Conservation (phyloP, 2,329 filamentous ascomycete species). For the Paecilomyces niveus region DNA sequence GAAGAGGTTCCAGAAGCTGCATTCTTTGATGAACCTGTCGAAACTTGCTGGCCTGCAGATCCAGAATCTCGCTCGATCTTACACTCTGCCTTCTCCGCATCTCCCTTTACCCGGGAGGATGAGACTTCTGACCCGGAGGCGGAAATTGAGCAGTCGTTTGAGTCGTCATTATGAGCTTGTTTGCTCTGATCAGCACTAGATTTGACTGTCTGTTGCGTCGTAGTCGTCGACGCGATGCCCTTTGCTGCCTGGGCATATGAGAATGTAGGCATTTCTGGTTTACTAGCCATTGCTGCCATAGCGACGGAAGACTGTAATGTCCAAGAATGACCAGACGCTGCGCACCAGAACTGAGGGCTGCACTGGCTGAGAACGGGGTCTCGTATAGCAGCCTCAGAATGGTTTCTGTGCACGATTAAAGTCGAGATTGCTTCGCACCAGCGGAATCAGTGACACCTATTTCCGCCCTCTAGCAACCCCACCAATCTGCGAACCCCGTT, state of each 20-base stretch:
- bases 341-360: slow-evolving; percentile 9
- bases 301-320: slow-evolving; percentile 10
- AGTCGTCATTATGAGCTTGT: slow-evolving; percentile 23
- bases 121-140: slow-evolving; percentile 23
- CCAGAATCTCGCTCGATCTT: slow-evolving; percentile 28
- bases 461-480: slow-evolving; percentile 22
- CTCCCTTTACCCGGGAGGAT: slow-evolving; percentile 41
- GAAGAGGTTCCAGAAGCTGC: slow-evolving; percentile 41
- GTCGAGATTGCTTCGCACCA: slow-evolving; percentile 18
- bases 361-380: slow-evolving; percentile 1
- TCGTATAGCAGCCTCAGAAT: slow-evolving; percentile 16
- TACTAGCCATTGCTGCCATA: slow-evolving; percentile 37
- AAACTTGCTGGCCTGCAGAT: slow-evolving; percentile 17
- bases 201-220: slow-evolving; percentile 40
- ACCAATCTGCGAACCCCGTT: slow-evolving; percentile 19
- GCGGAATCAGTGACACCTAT: slow-evolving; percentile 17
- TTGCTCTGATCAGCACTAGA: slow-evolving; percentile 22
- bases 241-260: slow-evolving; percentile 96
- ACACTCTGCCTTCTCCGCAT: slow-evolving; percentile 30
- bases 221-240: slow-evolving; percentile 53
- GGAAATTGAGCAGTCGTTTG: slow-evolving; percentile 19
- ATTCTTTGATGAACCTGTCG: slow-evolving; percentile 19
- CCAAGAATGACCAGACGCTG: neutral
- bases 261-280: slow-evolving; percentile 54
- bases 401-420: slow-evolving; percentile 12